A percentile compares a stretch with the other conserved stretches of the same genome.
phyloP scores from a whole-genome alignment of 805 yeast genomes.

The Yamadazyma philogaea region DNA sequence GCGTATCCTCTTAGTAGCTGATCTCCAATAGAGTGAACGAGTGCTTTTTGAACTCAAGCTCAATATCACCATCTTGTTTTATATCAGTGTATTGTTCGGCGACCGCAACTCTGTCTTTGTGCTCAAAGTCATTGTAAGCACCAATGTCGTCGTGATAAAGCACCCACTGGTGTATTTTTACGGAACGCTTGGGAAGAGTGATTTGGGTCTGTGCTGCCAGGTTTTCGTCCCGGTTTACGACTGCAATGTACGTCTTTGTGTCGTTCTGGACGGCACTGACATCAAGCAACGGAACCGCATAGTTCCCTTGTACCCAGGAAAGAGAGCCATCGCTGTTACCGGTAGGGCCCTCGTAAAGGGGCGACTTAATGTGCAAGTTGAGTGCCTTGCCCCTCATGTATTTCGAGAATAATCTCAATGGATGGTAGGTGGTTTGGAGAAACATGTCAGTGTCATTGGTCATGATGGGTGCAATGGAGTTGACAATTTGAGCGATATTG shows the following conservation, averaged over 20 bases:
- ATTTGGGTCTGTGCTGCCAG: slow-evolving; percentile 21
- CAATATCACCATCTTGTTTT: slow-evolving; percentile 29
- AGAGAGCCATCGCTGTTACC: slow-evolving; percentile 18
- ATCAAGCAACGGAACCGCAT: slow-evolving; percentile 23
- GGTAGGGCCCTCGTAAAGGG: slow-evolving; percentile 23
- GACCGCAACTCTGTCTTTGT: slow-evolving; percentile 19
- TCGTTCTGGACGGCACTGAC: slow-evolving; percentile 20
- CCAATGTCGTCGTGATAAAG: slow-evolving; percentile 26
- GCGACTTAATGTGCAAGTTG: slow-evolving; percentile 25
- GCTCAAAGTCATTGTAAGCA: slow-evolving; percentile 25
- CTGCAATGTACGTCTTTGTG: slow-evolving; percentile 24
- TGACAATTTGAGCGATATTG: slow-evolving; percentile 32
- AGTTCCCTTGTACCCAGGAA: slow-evolving; percentile 20
- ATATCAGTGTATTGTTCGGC: slow-evolving; percentile 18
- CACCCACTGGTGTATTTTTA: slow-evolving; percentile 18
- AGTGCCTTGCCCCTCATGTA: slow-evolving; percentile 30
- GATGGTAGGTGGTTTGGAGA: slow-evolving; percentile 28
- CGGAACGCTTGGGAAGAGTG: slow-evolving; percentile 14
- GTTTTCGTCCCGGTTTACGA: slow-evolving; percentile 24
- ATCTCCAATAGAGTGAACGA: slow-evolving; percentile 18
- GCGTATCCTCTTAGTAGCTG: too few relatives aligned
- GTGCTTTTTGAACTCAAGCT: slow-evolving; percentile 17
- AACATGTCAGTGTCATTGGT: slow-evolving; percentile 22
- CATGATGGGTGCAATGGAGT: slow-evolving; percentile 36
- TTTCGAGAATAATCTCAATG: slow-evolving; percentile 24